Percentiles rank a stretch among this genome's conserved stretches.
Conservation (phyloP, 192 early-diverging fungal genomes). For the Helicostylum pulchrum region DNA sequence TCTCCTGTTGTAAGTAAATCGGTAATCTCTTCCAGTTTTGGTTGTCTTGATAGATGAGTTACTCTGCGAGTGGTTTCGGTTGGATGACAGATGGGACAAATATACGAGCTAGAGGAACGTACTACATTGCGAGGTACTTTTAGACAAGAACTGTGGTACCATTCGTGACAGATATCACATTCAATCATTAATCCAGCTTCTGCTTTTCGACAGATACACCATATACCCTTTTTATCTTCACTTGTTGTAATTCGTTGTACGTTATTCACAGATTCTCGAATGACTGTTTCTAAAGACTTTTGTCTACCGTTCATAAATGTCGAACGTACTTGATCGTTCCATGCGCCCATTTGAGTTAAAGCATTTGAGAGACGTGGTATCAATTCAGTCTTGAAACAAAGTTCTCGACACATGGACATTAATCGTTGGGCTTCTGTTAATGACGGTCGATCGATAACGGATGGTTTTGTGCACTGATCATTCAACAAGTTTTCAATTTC, state of each 20-base stretch:
- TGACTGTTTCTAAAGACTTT: conserved; percentile 3
- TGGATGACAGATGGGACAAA: conserved; percentile 57
- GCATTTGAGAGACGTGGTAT: neutral
- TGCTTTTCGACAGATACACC: conserved; percentile 60
- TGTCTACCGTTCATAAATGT: conserved; percentile 9
- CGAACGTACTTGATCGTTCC: conserved; percentile 10
- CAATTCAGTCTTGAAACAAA: conserved; percentile 2
- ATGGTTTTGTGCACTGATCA: neutral
- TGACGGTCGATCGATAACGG: conserved; percentile 8
- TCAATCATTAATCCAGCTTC: conserved; percentile 68
- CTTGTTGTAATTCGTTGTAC: neutral
- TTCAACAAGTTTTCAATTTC: conserved; percentile 4
- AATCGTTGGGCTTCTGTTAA: conserved; percentile 8
- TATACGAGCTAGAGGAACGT: conserved; percentile 41
- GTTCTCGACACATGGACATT: neutral
- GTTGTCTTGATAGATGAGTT: conserved; percentile 32
- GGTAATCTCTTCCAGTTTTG: conserved; percentile 35
- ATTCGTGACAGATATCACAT: conserved; percentile 63
- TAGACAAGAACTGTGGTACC: conserved; percentile 64
- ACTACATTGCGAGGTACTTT: conserved; percentile 42
- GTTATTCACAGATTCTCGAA: conserved; percentile 3
- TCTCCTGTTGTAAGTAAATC: conserved; percentile 42
- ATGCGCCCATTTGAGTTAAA: neutral
- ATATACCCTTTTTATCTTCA: conserved; percentile 19
- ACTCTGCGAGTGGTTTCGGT: conserved; percentile 11